These are phyloP conservation scores for Scutellospora calospora DNA, from an alignment of 371 early-diverging fungal genomes.

Conservation along the genomic window DNA sequence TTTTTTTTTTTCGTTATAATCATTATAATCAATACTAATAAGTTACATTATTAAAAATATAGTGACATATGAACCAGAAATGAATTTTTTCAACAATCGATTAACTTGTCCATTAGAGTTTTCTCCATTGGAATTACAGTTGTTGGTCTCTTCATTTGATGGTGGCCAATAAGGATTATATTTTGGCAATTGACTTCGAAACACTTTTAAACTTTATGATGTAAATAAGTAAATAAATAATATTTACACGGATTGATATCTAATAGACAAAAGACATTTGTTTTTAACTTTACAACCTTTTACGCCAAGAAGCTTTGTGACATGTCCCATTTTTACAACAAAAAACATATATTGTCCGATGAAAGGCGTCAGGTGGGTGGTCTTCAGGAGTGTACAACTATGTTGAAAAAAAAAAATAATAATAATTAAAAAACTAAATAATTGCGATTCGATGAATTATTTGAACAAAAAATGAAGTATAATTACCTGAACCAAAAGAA, in stretches of 20 bases:
- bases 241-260: no score
- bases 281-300: constrained; percentile 54
- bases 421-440: not conserved
- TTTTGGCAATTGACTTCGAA: constrained; percentile 86
- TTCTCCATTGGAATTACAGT: not conserved
- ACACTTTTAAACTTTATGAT: constrained; percentile 79
- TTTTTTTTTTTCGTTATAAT: no score
- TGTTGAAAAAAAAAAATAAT: not conserved
- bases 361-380: constrained; percentile 85
- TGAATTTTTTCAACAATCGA: not conserved
- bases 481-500: constrained; percentile 83
- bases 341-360: constrained; percentile 90
- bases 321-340: constrained; percentile 90
- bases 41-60: not conserved
- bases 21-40: not conserved
- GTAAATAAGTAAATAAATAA: not conserved
- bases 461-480: not conserved
- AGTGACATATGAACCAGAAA: not conserved
- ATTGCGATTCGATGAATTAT: not conserved
- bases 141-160: constrained; percentile 47
- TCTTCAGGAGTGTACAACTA: constrained; percentile 96
- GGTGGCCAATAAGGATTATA: constrained; percentile 73
- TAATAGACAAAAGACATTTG: no score
- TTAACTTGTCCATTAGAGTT: not conserved
- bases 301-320: constrained; percentile 67